These are phyloP conservation scores for Microcyclosporella mali DNA, from an alignment of 2,329 filamentous ascomycete genomes.

Conservation along the genomic window DNA sequence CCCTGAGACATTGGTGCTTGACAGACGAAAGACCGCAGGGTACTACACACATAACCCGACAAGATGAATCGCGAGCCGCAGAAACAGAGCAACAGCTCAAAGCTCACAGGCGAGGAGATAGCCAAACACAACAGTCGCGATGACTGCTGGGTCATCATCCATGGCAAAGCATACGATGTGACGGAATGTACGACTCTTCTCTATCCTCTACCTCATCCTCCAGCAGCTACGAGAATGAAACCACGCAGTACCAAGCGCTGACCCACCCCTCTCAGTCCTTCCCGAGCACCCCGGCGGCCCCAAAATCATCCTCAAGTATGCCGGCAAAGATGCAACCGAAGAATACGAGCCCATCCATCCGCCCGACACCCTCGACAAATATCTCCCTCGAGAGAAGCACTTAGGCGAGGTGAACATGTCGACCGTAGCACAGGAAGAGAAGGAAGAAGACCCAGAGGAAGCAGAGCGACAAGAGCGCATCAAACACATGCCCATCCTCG, in stretches of 20 bases:
- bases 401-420: constrained; percentile 83
- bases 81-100: constrained; percentile 37
- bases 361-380: constrained; percentile 77
- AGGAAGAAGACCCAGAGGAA: constrained; percentile 65
- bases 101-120: constrained; percentile 47
- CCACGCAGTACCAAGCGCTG: not conserved
- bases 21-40: not conserved
- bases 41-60: too few relatives aligned
- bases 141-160: constrained; percentile 87
- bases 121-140: constrained; percentile 72
- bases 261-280: constrained; percentile 14
- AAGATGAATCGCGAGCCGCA: constrained; percentile 37
- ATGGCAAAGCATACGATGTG: constrained; percentile 69
- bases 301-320: constrained; percentile 95
- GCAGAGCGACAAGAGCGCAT: constrained; percentile 59
- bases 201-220: constrained; percentile 34
- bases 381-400: constrained; percentile 78
- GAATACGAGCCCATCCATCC: constrained; percentile 87
- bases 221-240: constrained; percentile 2
- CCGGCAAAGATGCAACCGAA: constrained; percentile 87
- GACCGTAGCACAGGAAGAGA: constrained; percentile 63
- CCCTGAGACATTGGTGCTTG: not conserved
- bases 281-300: constrained; percentile 73
- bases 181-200: constrained; percentile 35
- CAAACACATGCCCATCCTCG: constrained; percentile 70